phyloP scores from a whole-genome alignment of 1,284 basidiomycete genomes.

The Microbotryomycetes sp. region DNA sequence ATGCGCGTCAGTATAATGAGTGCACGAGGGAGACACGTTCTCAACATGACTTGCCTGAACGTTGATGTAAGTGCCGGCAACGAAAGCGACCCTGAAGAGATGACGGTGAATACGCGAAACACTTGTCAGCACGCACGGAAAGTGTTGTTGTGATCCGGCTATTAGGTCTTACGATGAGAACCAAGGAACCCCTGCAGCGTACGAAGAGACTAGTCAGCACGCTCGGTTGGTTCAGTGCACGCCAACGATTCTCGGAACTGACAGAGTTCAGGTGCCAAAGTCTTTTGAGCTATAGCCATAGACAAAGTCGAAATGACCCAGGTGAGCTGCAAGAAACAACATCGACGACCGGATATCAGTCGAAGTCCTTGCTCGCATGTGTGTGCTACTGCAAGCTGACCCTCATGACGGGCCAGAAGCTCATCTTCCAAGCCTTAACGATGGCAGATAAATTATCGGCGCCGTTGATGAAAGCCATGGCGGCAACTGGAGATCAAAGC shows the following conservation, averaged over 20 bases:
- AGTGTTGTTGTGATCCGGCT: too few relatives aligned
- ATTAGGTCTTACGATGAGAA: too few relatives aligned
- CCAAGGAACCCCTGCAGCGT: conserved; percentile 32
- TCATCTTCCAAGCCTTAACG: conserved; percentile 61
- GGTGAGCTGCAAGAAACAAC: conserved; percentile 48
- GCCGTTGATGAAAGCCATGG: conserved; percentile 79
- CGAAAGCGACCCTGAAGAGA: conserved; percentile 17
- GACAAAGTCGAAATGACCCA: conserved; percentile 69
- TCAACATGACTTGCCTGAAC: conserved; percentile 2
- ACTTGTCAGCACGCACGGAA: neutral
- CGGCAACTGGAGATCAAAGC: conserved; percentile 47
- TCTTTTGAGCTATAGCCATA: conserved; percentile 65
- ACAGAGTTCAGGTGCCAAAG: conserved; percentile 56
- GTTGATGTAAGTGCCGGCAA: conserved; percentile 34
- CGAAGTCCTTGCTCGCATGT: neutral
- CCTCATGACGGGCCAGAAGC: conserved; percentile 67
- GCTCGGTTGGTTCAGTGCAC: neutral
- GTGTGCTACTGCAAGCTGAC: conserved; percentile 50
- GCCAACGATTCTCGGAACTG: neutral
- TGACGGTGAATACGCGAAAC: neutral
- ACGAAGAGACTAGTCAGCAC: neutral
- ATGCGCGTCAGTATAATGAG: neutral
- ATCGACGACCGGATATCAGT: neutral
- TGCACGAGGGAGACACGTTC: neutral
- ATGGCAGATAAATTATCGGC: conserved; percentile 62